These are phyloP conservation scores for Podospora sp. DNA, from an alignment of 495 filamentous ascomycete genomes.

Conservation along the genomic window DNA sequence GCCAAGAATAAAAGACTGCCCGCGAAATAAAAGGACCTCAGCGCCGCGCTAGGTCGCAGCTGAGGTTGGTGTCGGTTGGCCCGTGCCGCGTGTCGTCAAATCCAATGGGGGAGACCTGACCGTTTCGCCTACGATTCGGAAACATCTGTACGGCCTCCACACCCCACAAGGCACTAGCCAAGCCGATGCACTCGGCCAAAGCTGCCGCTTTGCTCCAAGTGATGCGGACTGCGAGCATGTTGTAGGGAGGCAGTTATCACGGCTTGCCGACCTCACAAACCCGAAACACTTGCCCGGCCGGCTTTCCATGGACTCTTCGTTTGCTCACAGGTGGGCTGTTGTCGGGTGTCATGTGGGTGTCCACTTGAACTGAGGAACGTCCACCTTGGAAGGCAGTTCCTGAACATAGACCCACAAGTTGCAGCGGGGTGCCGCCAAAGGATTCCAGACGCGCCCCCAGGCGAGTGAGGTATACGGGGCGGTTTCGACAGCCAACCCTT, in stretches of 20 bases:
- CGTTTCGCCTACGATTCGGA: not conserved
- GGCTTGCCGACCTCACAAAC: not conserved
- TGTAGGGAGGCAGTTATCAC: not conserved
- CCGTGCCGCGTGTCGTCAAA: constrained; percentile 11
- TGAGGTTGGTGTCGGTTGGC: constrained; percentile 10
- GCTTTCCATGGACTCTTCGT: no score
- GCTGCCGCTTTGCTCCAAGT: not conserved
- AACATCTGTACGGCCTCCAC: not conserved
- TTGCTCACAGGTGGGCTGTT: no score
- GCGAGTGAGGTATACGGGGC: not conserved
- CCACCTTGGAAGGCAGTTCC: not conserved
- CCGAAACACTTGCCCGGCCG: no score
- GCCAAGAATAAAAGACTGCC: constrained; percentile 19
- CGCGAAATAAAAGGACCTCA: constrained; percentile 3
- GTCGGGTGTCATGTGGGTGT: not conserved
- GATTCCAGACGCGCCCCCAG: not conserved
- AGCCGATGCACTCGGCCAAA: not conserved
- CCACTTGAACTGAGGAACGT: not conserved
- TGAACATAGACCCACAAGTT: not conserved
- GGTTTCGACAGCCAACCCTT: not conserved
- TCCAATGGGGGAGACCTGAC: constrained; percentile 10
- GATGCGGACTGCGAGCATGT: not conserved
- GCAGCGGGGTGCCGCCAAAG: not conserved
- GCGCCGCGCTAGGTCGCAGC: constrained; percentile 20
- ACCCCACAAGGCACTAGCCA: not conserved